Percentiles rank a stretch among this genome's conserved stretches.
Conservation (phyloP, 164 flowering plant species). For the Warburgia ugandensis region DNA sequence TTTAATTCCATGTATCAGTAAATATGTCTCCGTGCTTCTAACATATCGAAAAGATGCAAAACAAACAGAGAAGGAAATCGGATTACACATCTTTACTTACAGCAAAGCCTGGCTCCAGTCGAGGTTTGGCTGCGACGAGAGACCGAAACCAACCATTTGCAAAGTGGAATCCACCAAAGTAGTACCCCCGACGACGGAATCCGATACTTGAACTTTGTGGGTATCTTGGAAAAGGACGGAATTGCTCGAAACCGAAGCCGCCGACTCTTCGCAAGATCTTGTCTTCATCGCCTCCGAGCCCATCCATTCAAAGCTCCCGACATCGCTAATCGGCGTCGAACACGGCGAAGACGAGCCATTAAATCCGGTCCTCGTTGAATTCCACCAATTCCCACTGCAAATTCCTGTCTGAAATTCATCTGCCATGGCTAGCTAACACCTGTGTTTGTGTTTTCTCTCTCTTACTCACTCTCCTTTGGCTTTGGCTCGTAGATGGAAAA, state of each 20-base stretch:
- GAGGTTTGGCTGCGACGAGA: slow-evolving; percentile 1
- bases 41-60: neutral
- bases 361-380: neutral
- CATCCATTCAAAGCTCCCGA: neutral
- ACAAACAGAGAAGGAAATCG: neutral
- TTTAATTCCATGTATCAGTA: neutral
- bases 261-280: neutral
- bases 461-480: too few species aligned
- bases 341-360: neutral
- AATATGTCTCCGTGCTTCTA: too few species aligned
- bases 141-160: slow-evolving; percentile 11
- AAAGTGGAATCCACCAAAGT: slow-evolving; percentile 9
- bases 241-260: neutral
- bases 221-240: neutral
- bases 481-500: too few species aligned
- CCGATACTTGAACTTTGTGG: slow-evolving; percentile 2
- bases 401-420: slow-evolving; percentile 5
- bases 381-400: slow-evolving; percentile 10
- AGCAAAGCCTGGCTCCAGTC: slow-evolving; percentile 16
- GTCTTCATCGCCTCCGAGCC: neutral
- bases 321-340: neutral
- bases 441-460: too few species aligned
- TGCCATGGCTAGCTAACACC: slow-evolving; percentile 4
- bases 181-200: neutral
- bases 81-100: slow-evolving; percentile 8